phyloP scores from a whole-genome alignment of 2,329 filamentous ascomycete genomes.

The Elsinoe necatrix region DNA sequence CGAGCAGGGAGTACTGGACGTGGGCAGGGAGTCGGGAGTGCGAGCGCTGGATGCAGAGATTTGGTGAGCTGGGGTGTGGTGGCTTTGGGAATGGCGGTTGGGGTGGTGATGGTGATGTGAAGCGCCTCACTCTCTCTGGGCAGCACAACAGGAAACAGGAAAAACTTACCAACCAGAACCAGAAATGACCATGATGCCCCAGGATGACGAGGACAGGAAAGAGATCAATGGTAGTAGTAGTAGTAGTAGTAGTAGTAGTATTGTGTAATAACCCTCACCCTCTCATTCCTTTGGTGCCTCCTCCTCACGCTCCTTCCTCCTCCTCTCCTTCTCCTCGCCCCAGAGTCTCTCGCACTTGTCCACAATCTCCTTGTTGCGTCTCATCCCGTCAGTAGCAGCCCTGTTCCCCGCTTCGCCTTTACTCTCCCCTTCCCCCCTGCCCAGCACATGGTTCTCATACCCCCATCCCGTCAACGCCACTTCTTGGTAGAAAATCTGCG shows the following conservation, averaged over 20 bases:
- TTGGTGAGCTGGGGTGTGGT: background rate
- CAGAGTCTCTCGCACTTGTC: constrained; percentile 21
- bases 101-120: constrained; percentile 1
- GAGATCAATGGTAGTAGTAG: background rate
- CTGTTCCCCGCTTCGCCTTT: constrained; percentile 63
- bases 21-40: background rate
- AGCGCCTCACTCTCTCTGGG: too few relatives aligned
- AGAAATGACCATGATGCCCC: too few relatives aligned
- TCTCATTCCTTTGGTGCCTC: background rate
- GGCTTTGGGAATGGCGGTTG: background rate
- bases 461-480: constrained; percentile 62
- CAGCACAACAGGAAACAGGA: background rate
- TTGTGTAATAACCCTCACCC: background rate
- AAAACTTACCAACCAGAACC: too few relatives aligned
- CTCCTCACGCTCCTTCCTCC: constrained; percentile 18
- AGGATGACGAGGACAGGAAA: background rate
- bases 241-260: background rate
- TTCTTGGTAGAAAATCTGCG: constrained; percentile 49
- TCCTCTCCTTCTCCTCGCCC: constrained; percentile 17
- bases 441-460: constrained; percentile 53
- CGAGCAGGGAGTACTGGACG: background rate
- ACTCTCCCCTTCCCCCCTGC: constrained; percentile 53
- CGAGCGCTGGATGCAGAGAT: background rate
- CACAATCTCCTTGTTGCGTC: constrained; percentile 32
- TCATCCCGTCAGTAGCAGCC: constrained; percentile 56